A percentile compares a stretch with the other conserved stretches of the same genome.
Evolutionary conservation across 495 filamentous ascomycete species (phyloP).

Genomic region (Neurospora intermedia): DNA sequence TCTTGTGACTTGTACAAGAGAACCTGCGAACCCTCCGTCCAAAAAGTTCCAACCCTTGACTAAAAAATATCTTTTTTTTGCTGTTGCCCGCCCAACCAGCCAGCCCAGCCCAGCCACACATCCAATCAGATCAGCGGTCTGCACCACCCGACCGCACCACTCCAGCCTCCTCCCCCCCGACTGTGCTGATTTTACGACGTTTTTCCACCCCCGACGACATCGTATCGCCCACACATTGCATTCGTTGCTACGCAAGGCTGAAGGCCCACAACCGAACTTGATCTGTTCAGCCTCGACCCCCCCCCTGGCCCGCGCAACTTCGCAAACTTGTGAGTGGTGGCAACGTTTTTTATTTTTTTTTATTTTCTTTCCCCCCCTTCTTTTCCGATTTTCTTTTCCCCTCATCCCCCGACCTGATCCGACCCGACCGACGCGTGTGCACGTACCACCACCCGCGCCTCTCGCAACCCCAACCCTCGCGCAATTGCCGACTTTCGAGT

Average conservation of each 20-base stretch:
- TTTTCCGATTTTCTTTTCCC: slow-evolving; percentile 12
- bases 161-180: background rate
- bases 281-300: slow-evolving; percentile 19
- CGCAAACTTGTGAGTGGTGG: slow-evolving; percentile 23
- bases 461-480: slow-evolving; percentile 7
- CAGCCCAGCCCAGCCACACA: background rate
- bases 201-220: slow-evolving; percentile 19
- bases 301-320: slow-evolving; percentile 4
- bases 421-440: slow-evolving; percentile 19
- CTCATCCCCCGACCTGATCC: slow-evolving; percentile 4
- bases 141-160: background rate
- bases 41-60: background rate
- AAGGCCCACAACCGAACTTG: slow-evolving; percentile 4
- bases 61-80: slow-evolving; percentile 1
- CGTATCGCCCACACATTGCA: slow-evolving; percentile 1
- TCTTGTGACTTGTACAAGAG: slow-evolving; percentile 1
- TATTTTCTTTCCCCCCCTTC: background rate
- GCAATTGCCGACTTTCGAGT: slow-evolving; percentile 1
- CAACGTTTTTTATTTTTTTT: slow-evolving; percentile 9
- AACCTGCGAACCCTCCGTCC: background rate
- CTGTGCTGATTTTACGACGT: slow-evolving; percentile 8
- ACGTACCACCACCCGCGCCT: slow-evolving; percentile 17
- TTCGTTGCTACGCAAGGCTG: slow-evolving; percentile 15
- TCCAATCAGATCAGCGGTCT: background rate
- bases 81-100: background rate